Conservation (phyloP, 495 filamentous ascomycete genomes). For the Pseudomonodictys pantanalensis region DNA sequence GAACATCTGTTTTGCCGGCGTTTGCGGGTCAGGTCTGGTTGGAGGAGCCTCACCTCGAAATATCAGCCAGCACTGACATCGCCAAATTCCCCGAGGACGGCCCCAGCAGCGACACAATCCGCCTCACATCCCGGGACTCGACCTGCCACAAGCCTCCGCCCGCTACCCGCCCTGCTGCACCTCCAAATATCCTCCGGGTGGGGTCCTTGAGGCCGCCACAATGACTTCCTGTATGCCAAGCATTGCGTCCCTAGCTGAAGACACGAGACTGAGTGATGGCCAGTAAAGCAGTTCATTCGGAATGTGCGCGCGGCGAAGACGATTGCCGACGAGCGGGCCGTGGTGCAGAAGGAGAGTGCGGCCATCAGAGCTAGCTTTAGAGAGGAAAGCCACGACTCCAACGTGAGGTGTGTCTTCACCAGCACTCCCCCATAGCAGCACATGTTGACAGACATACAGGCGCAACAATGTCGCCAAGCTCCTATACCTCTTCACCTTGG, state of each 20-base stretch:
- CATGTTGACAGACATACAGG: constrained; percentile 48
- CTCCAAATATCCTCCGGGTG: constrained; percentile 7
- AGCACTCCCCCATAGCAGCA: not conserved
- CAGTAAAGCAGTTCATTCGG: constrained; percentile 99
- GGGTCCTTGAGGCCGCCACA: constrained; percentile 43
- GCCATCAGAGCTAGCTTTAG: constrained; percentile 94
- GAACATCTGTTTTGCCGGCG: too few relatives aligned
- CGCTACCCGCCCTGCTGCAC: constrained; percentile 5
- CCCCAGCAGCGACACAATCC: not conserved
- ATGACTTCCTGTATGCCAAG: constrained; percentile 66
- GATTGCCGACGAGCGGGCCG: constrained; percentile 94
- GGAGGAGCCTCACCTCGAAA: too few relatives aligned
- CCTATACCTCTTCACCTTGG: constrained; percentile 96
- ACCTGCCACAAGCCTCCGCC: not conserved
- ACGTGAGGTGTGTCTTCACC: constrained; percentile 64
- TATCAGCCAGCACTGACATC: constrained; percentile 8
- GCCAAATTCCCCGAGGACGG: not conserved
- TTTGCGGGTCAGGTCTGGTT: too few relatives aligned
- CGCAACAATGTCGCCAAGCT: constrained; percentile 99
- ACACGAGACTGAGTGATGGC: constrained; percentile 9
- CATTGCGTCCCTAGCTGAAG: constrained; percentile 4
- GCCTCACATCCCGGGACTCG: too few relatives aligned
- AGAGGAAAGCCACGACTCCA: constrained; percentile 90
- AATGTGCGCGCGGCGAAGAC: constrained; percentile 98
- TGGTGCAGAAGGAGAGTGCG: constrained; percentile 98